phyloP scores from a whole-genome alignment of 148 eudicot species.

The Talinum fruticosum region DNA sequence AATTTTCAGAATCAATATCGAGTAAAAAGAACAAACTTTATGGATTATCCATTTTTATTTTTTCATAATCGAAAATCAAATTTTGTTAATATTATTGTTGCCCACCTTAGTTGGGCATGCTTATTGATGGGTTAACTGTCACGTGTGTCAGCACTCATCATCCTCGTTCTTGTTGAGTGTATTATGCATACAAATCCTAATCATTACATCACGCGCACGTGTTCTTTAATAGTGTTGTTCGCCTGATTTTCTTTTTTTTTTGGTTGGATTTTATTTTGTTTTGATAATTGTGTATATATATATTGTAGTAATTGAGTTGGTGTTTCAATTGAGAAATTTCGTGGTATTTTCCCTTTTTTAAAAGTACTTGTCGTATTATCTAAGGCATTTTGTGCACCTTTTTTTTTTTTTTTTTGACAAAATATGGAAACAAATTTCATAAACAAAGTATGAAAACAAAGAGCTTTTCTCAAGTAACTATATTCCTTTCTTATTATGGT shows the following conservation, averaged over 20 bases:
- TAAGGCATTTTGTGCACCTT: too few species aligned
- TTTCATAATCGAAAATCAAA: too few species aligned
- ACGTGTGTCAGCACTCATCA: slow-evolving; percentile 21
- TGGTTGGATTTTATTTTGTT: background rate
- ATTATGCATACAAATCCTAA: slow-evolving; percentile 2
- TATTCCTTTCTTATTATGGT: too few species aligned
- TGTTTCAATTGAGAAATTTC: background rate
- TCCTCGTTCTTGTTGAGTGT: background rate
- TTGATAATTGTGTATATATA: background rate
- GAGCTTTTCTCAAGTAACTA: too few species aligned
- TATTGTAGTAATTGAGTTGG: background rate
- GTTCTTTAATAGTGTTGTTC: background rate
- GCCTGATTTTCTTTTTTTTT: background rate
- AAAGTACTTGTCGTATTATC: too few species aligned
- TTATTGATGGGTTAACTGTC: slow-evolving; percentile 18
- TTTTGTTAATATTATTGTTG: background rate
- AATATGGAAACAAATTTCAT: too few species aligned
- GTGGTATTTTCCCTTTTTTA: too few species aligned
- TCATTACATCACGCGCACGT: slow-evolving; percentile 31
- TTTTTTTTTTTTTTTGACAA: too few species aligned
- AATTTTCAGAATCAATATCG: too few species aligned
- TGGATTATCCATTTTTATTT: too few species aligned
- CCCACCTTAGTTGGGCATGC: slow-evolving; percentile 18
- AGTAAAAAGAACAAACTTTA: too few species aligned
- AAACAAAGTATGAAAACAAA: too few species aligned